phyloP scores from a whole-genome alignment of 306 rosid genomes.

The Trifolium repens region DNA sequence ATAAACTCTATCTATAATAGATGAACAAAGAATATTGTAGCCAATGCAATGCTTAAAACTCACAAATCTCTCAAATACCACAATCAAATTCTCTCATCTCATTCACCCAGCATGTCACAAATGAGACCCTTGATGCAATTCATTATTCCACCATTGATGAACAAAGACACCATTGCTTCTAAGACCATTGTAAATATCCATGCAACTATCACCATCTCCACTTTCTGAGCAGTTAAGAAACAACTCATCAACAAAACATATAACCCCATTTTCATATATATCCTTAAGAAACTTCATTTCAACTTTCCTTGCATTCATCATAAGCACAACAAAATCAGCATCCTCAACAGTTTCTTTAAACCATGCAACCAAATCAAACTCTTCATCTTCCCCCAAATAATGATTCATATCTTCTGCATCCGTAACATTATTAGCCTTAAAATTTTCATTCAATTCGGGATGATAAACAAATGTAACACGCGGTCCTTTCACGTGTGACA shows the following conservation, averaged over 20 bases:
- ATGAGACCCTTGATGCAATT: conserved; percentile 13
- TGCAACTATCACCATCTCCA: conserved; percentile 54
- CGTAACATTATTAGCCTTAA: conserved; percentile 19
- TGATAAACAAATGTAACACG: conserved; percentile 89
- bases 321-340: conserved; percentile 82
- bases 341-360: conserved; percentile 73
- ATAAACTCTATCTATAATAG: conserved; percentile 1
- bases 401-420: not conserved
- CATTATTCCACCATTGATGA: conserved; percentile 83
- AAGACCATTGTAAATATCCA: conserved; percentile 68
- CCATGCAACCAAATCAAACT: conserved; percentile 80
- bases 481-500: conserved; percentile 65
- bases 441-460: conserved; percentile 71
- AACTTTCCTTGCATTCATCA: conserved; percentile 74
- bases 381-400: conserved; percentile 47
- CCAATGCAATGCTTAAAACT: conserved; percentile 28
- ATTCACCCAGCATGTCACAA: not conserved
- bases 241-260: conserved; percentile 80
- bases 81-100: conserved; percentile 18
- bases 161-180: conserved; percentile 79
- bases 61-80: conserved; percentile 9
- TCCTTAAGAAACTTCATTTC: conserved; percentile 71
- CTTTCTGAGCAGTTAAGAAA: conserved; percentile 71
- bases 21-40: not conserved
- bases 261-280: conserved; percentile 69